Conservation (phyloP, 2,329 filamentous ascomycete species). For the Venturia nashicola region DNA sequence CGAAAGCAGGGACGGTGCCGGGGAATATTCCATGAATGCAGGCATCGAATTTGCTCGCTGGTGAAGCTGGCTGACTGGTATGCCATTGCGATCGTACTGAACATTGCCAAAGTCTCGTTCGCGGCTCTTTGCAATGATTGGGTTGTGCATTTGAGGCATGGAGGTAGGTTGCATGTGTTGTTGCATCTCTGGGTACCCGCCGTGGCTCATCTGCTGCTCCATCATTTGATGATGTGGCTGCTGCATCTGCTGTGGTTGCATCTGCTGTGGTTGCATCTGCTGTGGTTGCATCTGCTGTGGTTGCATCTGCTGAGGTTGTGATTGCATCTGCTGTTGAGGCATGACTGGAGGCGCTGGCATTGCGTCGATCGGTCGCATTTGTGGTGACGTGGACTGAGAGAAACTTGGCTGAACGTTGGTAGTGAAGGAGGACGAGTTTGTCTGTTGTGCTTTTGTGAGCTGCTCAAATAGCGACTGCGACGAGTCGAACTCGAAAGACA, state of each 20-base stretch:
- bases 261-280: slow-evolving; percentile 26
- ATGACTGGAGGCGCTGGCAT: slow-evolving; percentile 91
- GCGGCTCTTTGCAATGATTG: slow-evolving; percentile 64
- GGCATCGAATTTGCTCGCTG: slow-evolving; percentile 98
- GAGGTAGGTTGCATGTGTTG: slow-evolving; percentile 37
- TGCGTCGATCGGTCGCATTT: slow-evolving; percentile 73
- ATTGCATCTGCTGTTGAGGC: slow-evolving; percentile 29
- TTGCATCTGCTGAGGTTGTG: slow-evolving; percentile 16
- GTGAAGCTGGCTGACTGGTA: slow-evolving; percentile 70
- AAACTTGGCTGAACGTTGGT: slow-evolving; percentile 53
- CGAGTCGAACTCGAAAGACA: slow-evolving; percentile 98
- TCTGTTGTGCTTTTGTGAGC: slow-evolving; percentile 97
- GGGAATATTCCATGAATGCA: slow-evolving; percentile 94
- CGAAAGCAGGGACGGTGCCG: slow-evolving; percentile 95
- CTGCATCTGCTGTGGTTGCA: slow-evolving; percentile 21
- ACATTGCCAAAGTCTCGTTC: slow-evolving; percentile 61
- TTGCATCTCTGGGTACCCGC: slow-evolving; percentile 46
- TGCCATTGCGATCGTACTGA: slow-evolving; percentile 86
- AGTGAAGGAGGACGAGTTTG: slow-evolving; percentile 93
- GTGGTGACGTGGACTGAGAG: slow-evolving; percentile 71
- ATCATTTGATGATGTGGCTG: slow-evolving; percentile 14
- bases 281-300: slow-evolving; percentile 27
- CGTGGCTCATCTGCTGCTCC: slow-evolving; percentile 22
- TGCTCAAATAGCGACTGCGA: slow-evolving; percentile 98
- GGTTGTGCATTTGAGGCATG: slow-evolving; percentile 61